A percentile compares a stretch with the other conserved stretches of the same genome.
Evolutionary conservation across 495 filamentous ascomycete species (phyloP).

Genomic region (Endocarpon pusillum): DNA sequence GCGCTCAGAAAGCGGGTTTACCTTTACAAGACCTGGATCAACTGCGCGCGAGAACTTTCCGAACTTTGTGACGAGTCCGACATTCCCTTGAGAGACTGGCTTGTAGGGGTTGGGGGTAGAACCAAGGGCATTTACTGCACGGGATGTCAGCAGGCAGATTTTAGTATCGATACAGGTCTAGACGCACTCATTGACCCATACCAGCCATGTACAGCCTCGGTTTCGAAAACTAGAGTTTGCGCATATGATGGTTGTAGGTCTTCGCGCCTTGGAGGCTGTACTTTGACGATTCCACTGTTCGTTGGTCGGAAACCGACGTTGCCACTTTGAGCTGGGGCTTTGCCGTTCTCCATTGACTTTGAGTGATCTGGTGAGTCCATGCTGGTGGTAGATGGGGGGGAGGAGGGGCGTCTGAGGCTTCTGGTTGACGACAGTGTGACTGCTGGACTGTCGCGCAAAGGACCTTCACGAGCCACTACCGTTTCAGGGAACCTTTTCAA

Average conservation of each 20-base stretch:
- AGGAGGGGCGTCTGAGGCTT: too few relatives aligned
- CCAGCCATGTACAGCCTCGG: slow-evolving; percentile 66
- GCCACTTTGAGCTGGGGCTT: slow-evolving; percentile 20
- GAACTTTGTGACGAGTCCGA: slow-evolving; percentile 89
- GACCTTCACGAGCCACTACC: too few relatives aligned
- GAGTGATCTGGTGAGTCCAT: too few relatives aligned
- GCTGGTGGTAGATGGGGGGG: too few relatives aligned
- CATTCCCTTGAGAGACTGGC: slow-evolving; percentile 78
- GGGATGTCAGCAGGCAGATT: slow-evolving; percentile 1
- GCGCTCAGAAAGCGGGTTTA: slow-evolving; percentile 89
- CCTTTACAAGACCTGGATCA: slow-evolving; percentile 90
- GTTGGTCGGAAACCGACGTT: slow-evolving; percentile 8
- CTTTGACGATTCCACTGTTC: slow-evolving; percentile 39
- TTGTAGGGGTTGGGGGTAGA: slow-evolving; percentile 97
- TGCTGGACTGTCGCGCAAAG: too few relatives aligned
- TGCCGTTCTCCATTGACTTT: slow-evolving; percentile 18
- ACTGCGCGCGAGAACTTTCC: slow-evolving; percentile 93
- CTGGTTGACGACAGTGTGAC: too few relatives aligned
- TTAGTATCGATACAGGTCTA: slow-evolving; percentile 2
- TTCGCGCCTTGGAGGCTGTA: slow-evolving; percentile 63
- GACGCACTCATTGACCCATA: slow-evolving; percentile 72
- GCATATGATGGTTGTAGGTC: slow-evolving; percentile 89
- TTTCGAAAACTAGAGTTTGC: slow-evolving; percentile 46
- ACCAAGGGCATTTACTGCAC: slow-evolving; percentile 56
- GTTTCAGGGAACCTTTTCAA: too few relatives aligned